These are phyloP conservation scores for Metschnikowia picachoensis DNA, from an alignment of 805 yeast genomes.

Conservation along the genomic window DNA sequence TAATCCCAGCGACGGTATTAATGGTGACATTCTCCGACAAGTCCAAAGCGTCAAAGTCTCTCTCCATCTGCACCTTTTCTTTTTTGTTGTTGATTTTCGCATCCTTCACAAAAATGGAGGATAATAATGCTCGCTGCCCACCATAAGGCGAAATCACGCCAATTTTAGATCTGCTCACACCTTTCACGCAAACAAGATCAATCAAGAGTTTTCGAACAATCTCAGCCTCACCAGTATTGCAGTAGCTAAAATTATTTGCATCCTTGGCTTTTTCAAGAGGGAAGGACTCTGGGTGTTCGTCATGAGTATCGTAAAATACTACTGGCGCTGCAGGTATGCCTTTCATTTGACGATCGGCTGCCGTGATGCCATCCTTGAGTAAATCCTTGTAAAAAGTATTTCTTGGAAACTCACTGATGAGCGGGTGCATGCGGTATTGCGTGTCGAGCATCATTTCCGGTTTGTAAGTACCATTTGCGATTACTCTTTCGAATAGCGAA, in stretches of 20 bases:
- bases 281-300: slow-evolving; percentile 35
- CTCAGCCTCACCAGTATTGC: slow-evolving; percentile 87
- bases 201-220: slow-evolving; percentile 77
- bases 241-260: slow-evolving; percentile 72
- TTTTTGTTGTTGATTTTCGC: not conserved
- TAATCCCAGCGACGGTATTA: slow-evolving; percentile 40
- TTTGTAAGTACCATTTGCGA: slow-evolving; percentile 28
- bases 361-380: slow-evolving; percentile 84
- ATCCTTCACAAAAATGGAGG: slow-evolving; percentile 14
- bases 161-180: slow-evolving; percentile 55
- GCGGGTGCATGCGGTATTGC: slow-evolving; percentile 94
- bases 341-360: slow-evolving; percentile 67
- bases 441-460: slow-evolving; percentile 59
- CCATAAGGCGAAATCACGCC: slow-evolving; percentile 94
- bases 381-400: slow-evolving; percentile 90
- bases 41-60: not conserved
- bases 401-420: slow-evolving; percentile 79
- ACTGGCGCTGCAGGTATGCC: slow-evolving; percentile 76
- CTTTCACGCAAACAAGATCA: slow-evolving; percentile 53
- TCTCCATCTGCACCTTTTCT: not conserved
- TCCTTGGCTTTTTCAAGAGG: slow-evolving; percentile 63
- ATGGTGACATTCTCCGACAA: not conserved
- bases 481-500: slow-evolving; percentile 82
- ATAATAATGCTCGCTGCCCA: slow-evolving; percentile 81
- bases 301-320: slow-evolving; percentile 91